Evolutionary conservation across 306 rosid species (phyloP), one percentile per base, ranked within the genome.

Genomic region (Corylus americana): DNA sequence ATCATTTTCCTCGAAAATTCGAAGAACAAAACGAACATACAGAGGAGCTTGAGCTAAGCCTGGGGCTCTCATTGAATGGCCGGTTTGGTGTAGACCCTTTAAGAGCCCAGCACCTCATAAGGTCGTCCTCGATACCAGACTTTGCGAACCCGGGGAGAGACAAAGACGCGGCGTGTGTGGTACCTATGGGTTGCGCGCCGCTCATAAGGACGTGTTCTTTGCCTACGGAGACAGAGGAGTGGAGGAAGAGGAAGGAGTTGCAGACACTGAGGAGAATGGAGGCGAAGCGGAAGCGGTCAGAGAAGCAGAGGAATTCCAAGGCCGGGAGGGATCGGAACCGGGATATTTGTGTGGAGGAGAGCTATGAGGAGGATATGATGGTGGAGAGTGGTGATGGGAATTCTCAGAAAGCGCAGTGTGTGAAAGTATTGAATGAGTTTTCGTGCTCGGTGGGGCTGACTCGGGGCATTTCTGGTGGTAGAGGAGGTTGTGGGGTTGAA

Each of bases 41-140:
- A 35, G 86, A 84, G 39, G 95, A 86, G 50, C 42, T 87, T 0
- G 97, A 90, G 85, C 83, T 91, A 13, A 89, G 88, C 67, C 89
- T 93, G 0, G 97, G 93, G 5, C 93, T 93, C n/a, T 93, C 98
- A 5, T 55, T 82, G 82, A 91, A 93, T 29, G 98, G 98, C 50
- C 83, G 92, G 61, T 91, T 93, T 6, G 98, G 98, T 69, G 81
- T 86, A 7, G 95, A 93, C 92, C 98, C 93, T 18, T 42, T 17
- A 0, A 84, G 83, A 49, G 88, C 91, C 18, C 83, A 87, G 75
- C 84, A 70, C 80, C 79, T 88, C 12, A 78, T 78, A 75, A 86
- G 97, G 17, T 86, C 93, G 1, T 68, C 92, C 0, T 93, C 98
- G 0, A 79, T 87, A 68, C 83, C 97, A 0, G 95, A 87, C 74